Evolutionary conservation across 1,139 yeast genomes (phyloP).

Genomic region (Kodamaea suecica): DNA sequence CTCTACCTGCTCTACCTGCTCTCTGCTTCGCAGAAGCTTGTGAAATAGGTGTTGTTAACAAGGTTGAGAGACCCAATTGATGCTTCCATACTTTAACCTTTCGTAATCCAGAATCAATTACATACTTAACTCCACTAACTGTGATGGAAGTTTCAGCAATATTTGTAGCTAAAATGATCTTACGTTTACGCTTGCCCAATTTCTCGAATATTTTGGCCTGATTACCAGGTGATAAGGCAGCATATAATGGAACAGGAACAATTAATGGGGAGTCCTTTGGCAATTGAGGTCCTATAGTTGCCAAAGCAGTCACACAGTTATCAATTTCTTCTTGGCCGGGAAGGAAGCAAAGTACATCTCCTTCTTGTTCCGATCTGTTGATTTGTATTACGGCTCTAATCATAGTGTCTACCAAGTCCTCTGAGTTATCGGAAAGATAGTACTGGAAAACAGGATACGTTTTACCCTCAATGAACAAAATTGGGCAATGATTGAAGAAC

Average conservation of each 20-base stretch:
- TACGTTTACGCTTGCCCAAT: constrained; percentile 60
- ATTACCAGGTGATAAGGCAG: constrained; percentile 82
- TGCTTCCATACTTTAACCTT: constrained; percentile 95
- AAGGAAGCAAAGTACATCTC: constrained; percentile 85
- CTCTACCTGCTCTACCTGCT: constrained; percentile 99
- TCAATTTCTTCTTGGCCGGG: constrained; percentile 99
- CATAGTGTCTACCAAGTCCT: constrained; percentile 80
- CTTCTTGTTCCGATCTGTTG: constrained; percentile 73
- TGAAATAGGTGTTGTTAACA: constrained; percentile 87
- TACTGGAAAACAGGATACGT: constrained; percentile 77
- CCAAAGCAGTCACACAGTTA: constrained; percentile 64
- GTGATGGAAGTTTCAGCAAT: constrained; percentile 98
- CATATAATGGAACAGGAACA: constrained; percentile 81
- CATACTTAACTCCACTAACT: constrained; percentile 92
- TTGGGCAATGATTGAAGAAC: constrained; percentile 76
- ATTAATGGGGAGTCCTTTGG: constrained; percentile 76
- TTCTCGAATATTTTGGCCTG: constrained; percentile 76
- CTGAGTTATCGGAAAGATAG: constrained; percentile 58
- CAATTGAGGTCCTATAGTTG: constrained; percentile 58
- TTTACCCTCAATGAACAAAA: constrained; percentile 84
- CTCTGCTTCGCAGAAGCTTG: constrained; percentile 94
- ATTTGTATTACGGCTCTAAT: constrained; percentile 74
- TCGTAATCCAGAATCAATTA: constrained; percentile 86
- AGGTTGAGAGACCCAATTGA: constrained; percentile 83
- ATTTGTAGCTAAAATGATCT: constrained; percentile 86